Evolutionary conservation across 192 early-diverging fungal species (phyloP), one percentile per base, ranked within the genome.

Genomic region (Linnemannia elongata): DNA sequence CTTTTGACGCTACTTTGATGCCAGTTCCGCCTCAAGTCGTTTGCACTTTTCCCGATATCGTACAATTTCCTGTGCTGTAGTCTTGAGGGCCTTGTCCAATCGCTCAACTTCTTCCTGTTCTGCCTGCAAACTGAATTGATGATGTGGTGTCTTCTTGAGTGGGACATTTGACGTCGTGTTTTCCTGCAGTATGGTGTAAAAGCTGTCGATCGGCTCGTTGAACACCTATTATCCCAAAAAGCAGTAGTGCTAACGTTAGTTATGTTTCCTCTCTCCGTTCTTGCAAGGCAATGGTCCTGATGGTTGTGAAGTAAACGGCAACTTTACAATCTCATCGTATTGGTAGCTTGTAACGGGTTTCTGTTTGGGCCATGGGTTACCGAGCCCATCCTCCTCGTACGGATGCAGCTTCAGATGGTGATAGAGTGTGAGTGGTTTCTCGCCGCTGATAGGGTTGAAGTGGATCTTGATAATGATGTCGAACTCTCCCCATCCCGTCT

Each of bases 401-500:
- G 96, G 97, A 83, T 98, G 98, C 54, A 99, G 91, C 85, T 96
- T 94, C 73, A 99, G 91, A 88, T 96, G 95, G 88, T 99, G 98
- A 85, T 94, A 97, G 12, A 99, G 88, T 22, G 93, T 92, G 35
- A 98, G 92, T 27, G 94, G 91, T 85, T 95, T 94, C 73, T 97
- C 96, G 74, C 96, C 96, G 47, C 94, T 89, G 18, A 89, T 82
- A 41, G 95, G 93, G 24, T 93, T 91, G 82, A 99, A 97, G 78
- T 94, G 94, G 44, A 99, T 93, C 83, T 97, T 97, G 77, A 99
- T 99, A 36, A 94, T 91, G 72, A 99, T 97, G 75, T 99, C 97
- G 89, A 99, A 99, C 90, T 99, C 97, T 81, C 99, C 99, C 99
- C 99, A 99, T 44, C 99, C 99, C 20, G 99, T 97, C 87, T 99